Evolutionary conservation across 768 basidiomycete genomes (phyloP), one percentile per base, ranked within the genome.

Genomic region (Suillus luteus): DNA sequence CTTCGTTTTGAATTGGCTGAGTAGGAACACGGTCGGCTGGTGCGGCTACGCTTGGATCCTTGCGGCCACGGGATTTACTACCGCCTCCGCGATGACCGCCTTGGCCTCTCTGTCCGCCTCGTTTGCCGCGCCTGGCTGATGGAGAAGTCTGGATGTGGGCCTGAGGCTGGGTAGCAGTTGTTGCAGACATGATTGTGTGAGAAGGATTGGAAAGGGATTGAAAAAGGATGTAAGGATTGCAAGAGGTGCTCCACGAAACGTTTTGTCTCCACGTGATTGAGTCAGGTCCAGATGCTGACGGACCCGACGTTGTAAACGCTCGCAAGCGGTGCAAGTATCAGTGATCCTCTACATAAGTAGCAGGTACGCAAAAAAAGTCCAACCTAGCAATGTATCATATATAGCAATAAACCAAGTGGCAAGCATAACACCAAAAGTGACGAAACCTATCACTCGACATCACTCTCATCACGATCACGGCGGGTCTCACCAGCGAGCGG

Each of bases 31-130:
- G 35, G 59, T 38, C 5, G 22, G 15, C 12, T 55, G 55, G 43
- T 46, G 54, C 38, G 3, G 55, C 24, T 40, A 31, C 60, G 41
- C 33, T 35, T 35, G 33, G 12, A 35, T 60, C 55, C 41, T 59
- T 60, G 52, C 31, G 41, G 9, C 60, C 59, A 31, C 57, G 61
- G 19, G 46, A 44, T 41, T 46, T 48, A 43, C 62, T 65, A 48
- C 70, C 70, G 7, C 71, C 66, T 17, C 70, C 69, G 1, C 69
- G 70, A 31, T 65, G 60, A 2, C 67, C 65, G 22, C 70, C 67
- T 61, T 51, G 63, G 1, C 46, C 64, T 65, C 62, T 63, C 57
- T 37, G 58, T 54, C 9, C 62, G 1, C 67, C 67, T 43, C 73
- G 68, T 61, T 55, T 64, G 3, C 51, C 62, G 48, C 35, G 61